A percentile compares a stretch with the other conserved stretches of the same genome.
phyloP scores from a whole-genome alignment of 768 basidiomycete genomes.

The Naganishia onofrii region DNA sequence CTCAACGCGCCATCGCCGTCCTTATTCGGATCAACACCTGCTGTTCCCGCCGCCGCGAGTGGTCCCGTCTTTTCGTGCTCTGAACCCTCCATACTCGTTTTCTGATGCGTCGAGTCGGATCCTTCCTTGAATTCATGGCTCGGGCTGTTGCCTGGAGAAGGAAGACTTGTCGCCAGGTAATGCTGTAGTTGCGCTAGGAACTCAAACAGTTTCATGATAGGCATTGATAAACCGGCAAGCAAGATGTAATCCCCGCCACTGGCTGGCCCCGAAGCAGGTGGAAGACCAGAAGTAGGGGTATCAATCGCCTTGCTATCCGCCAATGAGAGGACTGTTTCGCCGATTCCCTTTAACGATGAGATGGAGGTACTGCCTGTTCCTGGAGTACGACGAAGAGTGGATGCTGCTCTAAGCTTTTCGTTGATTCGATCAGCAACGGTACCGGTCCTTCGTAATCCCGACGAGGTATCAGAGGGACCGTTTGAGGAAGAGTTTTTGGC shows the following conservation, averaged over 20 bases:
- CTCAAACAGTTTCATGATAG: constrained; percentile 52
- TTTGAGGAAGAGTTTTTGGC: background rate
- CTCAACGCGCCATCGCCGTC: constrained; percentile 32
- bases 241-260: constrained; percentile 55
- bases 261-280: constrained; percentile 69
- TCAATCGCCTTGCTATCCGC: constrained; percentile 14
- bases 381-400: background rate
- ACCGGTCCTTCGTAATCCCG: constrained; percentile 59
- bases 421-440: constrained; percentile 86
- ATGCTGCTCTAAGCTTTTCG: constrained; percentile 63
- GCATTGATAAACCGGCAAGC: constrained; percentile 38
- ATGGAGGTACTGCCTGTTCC: background rate
- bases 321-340: constrained; percentile 5
- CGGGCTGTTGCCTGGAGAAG: constrained; percentile 39
- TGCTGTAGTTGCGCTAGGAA: constrained; percentile 41
- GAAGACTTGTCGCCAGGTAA: constrained; percentile 50
- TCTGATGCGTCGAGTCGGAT: constrained; percentile 46
- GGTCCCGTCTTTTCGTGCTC: constrained; percentile 64
- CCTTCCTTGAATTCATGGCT: constrained; percentile 17
- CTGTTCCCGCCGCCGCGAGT: constrained; percentile 67
- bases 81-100: constrained; percentile 39
- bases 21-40: constrained; percentile 51
- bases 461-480: constrained; percentile 27
- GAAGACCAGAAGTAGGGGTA: constrained; percentile 59
- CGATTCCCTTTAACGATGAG: constrained; percentile 7